A percentile compares a stretch with the other conserved stretches of the same genome.
These are phyloP conservation scores for Cryphonectria carpinicola DNA, from an alignment of 2,329 filamentous ascomycete species.

Conservation along the genomic window DNA sequence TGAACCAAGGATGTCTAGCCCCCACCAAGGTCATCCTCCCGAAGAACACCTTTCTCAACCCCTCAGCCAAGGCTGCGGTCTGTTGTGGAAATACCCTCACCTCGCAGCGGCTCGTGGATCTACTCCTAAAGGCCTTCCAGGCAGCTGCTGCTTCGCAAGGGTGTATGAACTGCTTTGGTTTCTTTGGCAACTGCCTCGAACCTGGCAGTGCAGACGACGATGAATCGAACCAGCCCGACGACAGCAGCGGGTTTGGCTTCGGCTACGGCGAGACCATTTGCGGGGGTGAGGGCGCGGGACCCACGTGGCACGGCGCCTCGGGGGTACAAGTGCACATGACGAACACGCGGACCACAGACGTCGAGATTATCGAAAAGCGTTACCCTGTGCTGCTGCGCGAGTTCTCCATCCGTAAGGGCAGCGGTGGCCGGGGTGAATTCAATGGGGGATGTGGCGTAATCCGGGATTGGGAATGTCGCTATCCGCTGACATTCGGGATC, in stretches of 20 bases:
- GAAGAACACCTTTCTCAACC: constrained; percentile 36
- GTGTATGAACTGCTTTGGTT: constrained; percentile 35
- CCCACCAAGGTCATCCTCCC: constrained; percentile 36
- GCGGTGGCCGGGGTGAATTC: constrained; percentile 30
- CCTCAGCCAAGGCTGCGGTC: constrained; percentile 36
- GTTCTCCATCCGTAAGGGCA: constrained; percentile 31
- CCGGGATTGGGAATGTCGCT: constrained; percentile 30
- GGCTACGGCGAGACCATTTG: constrained; percentile 33
- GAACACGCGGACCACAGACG: constrained; percentile 33
- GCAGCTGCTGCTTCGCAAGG: constrained; percentile 36
- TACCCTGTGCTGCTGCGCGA: constrained; percentile 34
- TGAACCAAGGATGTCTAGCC: constrained; percentile 38
- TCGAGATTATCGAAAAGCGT: constrained; percentile 33
- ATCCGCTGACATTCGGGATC: constrained; percentile 22
- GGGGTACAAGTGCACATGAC: constrained; percentile 34
- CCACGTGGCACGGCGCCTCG: constrained; percentile 29
- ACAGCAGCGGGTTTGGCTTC: constrained; percentile 16
- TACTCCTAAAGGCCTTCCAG: constrained; percentile 38
- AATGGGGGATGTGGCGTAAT: constrained; percentile 31
- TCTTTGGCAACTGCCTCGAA: constrained; percentile 34
- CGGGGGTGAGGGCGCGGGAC: constrained; percentile 33
- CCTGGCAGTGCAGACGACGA: neutral
- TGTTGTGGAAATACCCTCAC: constrained; percentile 35
- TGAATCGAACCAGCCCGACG: neutral
- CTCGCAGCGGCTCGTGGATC: constrained; percentile 37